Conservation (phyloP, 2,329 filamentous ascomycete species). For the Sphaerulina vaccinii region DNA sequence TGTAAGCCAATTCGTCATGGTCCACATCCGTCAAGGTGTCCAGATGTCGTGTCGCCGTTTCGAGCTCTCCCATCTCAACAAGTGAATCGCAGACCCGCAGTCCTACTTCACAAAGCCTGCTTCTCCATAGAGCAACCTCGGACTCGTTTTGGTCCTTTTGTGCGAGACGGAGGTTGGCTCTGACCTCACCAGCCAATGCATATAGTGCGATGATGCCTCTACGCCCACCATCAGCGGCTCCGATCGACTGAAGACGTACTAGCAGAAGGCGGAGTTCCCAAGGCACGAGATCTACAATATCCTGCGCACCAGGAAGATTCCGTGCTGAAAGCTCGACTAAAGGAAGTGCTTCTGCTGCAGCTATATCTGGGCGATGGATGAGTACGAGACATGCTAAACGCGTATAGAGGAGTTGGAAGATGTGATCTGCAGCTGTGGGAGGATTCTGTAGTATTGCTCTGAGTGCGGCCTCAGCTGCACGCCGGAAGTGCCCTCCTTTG, state of each 20-base stretch:
- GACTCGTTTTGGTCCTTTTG: slow-evolving; percentile 54
- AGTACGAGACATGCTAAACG: slow-evolving; percentile 80
- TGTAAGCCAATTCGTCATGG: slow-evolving; percentile 43
- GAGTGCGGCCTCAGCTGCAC: slow-evolving; percentile 46
- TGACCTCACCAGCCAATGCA: slow-evolving; percentile 60
- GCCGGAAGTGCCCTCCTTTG: slow-evolving; percentile 72
- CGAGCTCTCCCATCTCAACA: slow-evolving; percentile 83
- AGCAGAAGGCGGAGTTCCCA: slow-evolving; percentile 84
- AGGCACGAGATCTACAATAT: slow-evolving; percentile 67
- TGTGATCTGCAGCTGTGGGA: slow-evolving; percentile 60
- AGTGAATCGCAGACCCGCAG: slow-evolving; percentile 63
- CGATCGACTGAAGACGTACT: slow-evolving; percentile 79
- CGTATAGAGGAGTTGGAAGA: slow-evolving; percentile 77
- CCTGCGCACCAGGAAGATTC: slow-evolving; percentile 50
- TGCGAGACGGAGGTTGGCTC: slow-evolving; percentile 31
- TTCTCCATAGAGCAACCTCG: slow-evolving; percentile 66
- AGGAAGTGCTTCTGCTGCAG: slow-evolving; percentile 61
- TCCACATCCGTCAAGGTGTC: slow-evolving; percentile 52
- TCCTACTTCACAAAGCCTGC: slow-evolving; percentile 72
- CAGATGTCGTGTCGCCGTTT: slow-evolving; percentile 74
- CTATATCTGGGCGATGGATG: slow-evolving; percentile 61
- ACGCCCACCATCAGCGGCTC: slow-evolving; percentile 78
- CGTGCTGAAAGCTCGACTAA: slow-evolving; percentile 55
- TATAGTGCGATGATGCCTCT: slow-evolving; percentile 88
- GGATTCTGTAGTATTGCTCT: slow-evolving; percentile 44